Evolutionary conservation across 192 early-diverging fungal species (phyloP), one percentile per base, ranked within the genome.

Genomic region (Kickxella alabastrina): DNA sequence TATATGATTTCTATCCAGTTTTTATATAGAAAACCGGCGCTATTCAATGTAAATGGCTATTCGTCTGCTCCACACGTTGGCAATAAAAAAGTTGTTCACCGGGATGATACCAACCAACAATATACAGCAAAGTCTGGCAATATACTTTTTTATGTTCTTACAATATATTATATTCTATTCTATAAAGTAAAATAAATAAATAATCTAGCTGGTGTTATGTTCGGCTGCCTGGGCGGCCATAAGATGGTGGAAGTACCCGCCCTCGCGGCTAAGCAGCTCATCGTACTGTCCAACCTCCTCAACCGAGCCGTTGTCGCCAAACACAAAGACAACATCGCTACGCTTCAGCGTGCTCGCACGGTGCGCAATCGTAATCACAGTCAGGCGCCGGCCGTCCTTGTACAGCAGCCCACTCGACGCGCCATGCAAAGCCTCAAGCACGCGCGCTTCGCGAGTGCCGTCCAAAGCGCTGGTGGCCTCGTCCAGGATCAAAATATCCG

Each of bases 401-500:
- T 26, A 10, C 15, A 10, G 21, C 15, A 19, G 19, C 29, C 22
- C 25, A 25, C 41, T 28, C 3, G 59, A 27, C 37, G 41, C 81
- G 3, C 48, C 56, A 42, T 83, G 82, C 18, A 91, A 57, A 14
- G 86, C 82, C 31, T 71, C 77, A 42, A 89, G 85, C 17, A 92
- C 85, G 2, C 79, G 52, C 6, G 77, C 46, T 59, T 86, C 86
- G 15, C 79, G 78, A 36, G 80, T 84, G 12, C 85, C 83, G 47
- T 90, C 90, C 36, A 92, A 52, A 0, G 90, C 90, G 10, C 80
- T 82, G 7, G 89, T 90, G 1, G 87, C 85, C 56, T 90, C 90
- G 43, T 92, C 90, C 15, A 92, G 64, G 1, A 92, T 57, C 24
- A 93, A 57, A 8, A 93, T 81, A 3, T 60, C 64, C 0, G 92